These are phyloP conservation scores for Spinellus fusiger DNA, from an alignment of 192 early-diverging fungal genomes.

Conservation along the genomic window DNA sequence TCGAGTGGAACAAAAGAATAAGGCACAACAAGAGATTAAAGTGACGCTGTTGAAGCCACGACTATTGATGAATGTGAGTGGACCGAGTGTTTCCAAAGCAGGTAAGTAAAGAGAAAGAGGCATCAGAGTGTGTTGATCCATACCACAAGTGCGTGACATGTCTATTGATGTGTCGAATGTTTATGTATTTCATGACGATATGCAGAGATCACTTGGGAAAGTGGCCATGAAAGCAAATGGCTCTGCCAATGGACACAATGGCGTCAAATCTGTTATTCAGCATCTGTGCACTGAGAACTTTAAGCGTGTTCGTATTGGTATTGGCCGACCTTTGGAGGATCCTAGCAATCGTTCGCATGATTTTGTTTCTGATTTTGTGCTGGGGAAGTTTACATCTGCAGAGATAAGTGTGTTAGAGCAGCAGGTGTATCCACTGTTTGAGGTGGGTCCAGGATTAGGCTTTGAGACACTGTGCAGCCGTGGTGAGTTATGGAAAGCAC, in stretches of 20 bases:
- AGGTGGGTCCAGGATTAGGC: neutral
- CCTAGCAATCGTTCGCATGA: constrained; percentile 25
- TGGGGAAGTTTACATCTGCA: constrained; percentile 39
- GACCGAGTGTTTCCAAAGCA: constrained; percentile 52
- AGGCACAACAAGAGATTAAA: constrained; percentile 22
- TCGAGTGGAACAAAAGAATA: neutral
- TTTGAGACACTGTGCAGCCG: constrained; percentile 6
- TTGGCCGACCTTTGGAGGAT: constrained; percentile 49
- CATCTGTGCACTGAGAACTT: constrained; percentile 48
- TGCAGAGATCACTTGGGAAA: constrained; percentile 60
- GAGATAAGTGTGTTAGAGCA: constrained; percentile 47
- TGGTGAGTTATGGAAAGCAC: constrained; percentile 10
- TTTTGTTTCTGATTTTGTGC: constrained; percentile 51
- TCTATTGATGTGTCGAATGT: constrained; percentile 37
- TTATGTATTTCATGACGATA: constrained; percentile 68
- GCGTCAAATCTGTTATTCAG: constrained; percentile 60
- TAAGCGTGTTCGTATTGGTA: constrained; percentile 57
- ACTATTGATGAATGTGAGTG: constrained; percentile 66
- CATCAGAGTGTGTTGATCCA: neutral
- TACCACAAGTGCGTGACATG: constrained; percentile 37
- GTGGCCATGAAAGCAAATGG: constrained; percentile 54
- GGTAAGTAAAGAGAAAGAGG: constrained; percentile 27
- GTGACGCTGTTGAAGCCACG: constrained; percentile 59
- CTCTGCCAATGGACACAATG: constrained; percentile 72
- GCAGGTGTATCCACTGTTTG: constrained; percentile 32